Base-by-base conservation (phyloP, 2,329 filamentous ascomycete genomes). In the Paramyrothecium roridum region DNA sequence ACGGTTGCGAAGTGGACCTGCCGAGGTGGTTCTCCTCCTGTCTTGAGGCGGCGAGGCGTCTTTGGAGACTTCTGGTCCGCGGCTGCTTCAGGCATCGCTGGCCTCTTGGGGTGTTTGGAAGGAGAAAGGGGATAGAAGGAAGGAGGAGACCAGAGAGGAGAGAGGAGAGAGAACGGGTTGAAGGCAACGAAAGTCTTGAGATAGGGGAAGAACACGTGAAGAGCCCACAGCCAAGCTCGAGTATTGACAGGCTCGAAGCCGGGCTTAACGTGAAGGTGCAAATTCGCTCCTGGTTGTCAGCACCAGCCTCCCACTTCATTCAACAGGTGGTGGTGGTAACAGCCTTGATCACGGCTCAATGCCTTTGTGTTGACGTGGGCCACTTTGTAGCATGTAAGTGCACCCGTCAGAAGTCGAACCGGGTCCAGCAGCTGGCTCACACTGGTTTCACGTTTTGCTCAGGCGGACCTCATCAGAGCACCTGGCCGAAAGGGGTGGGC, bases 1-100 rank as follows among this genome's bases (percentile, higher is more conserved):
- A 30, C 22, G 12, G 48, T 51, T n/a, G 23, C 20, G 50, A 72
- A 73, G 33, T 62, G 70, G 55, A 72, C 70, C 54, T 72, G 69
- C 50, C 69, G 70, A 59, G 60, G 52, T 43, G 65, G 59, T 20
- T 56, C 56, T n/a, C 17, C 57, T 19, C 17, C 57, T 11, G 63
- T 61, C 50, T 66, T 69, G 26, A 61, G 56, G 33, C 65, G 67
- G 48, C 64, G 65, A 50, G 62, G 62, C 11, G 56, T 59, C 59
- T 67, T 72, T 57, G 66, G 65, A 17, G 69, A 67, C 53, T 70
- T 70, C 58, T 54, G 47, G 17, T 62, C 59, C 33, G 54, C 54
- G 51, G 58, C 52, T 53, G 59, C 63, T 64, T 66, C 64, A 50
- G 57, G 63, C 68, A 70, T 71, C 49, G 55, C 59, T 60, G 48